Evolutionary conservation across 495 filamentous ascomycete genomes (phyloP), one percentile per base, ranked within the genome.

Genomic region (Daldinia loculata): DNA sequence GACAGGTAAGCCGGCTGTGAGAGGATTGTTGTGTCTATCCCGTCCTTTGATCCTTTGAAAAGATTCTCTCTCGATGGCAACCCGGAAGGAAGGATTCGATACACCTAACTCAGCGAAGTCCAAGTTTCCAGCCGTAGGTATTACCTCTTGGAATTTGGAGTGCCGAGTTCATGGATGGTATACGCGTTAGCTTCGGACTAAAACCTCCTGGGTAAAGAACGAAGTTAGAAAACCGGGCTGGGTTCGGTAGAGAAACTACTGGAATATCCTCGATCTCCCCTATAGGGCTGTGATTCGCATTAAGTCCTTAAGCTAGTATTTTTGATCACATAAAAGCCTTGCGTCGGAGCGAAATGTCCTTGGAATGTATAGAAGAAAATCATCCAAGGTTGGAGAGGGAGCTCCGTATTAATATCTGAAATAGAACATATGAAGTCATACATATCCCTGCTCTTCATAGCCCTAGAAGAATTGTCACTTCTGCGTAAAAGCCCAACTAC

Each of bases 171-270:
- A 41, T 51, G 45, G 41, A 26, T 41, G 19, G 58, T 71, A 63
- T 38, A 43, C 62, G 24, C 41, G 39, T 70, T 74, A 71, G 67
- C 63, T 29, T 65, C 71, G 71, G 71, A 74, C 67, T 63, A 74
- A 74, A 70, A 52, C 63, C 71, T 74, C 71, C 71, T 45, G 38
- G 66, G 57, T 59, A 66, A 66, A 65, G 41, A 41, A 30, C 41
- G 22, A 62, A 62, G 4, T 6, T 6, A 38, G 19, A 48, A 51
- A 59, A 63, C 32, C 7, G 57, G 62, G 48, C 57, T 61, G 53
- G 30, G 17, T 48, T 65, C 14, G 43, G 66, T 61, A 67, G 52
- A 50, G 63, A 61, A 70, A 15, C 15, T 70, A n/a, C 63, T 70
- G 30, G 67, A 74, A 74, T 55, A 52, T 24, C 27, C 27, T 70